Evolutionary conservation across 208 protist species (phyloP), one percentile per base, ranked within the genome.

Genomic region (Leptomonas seymouri): DNA sequence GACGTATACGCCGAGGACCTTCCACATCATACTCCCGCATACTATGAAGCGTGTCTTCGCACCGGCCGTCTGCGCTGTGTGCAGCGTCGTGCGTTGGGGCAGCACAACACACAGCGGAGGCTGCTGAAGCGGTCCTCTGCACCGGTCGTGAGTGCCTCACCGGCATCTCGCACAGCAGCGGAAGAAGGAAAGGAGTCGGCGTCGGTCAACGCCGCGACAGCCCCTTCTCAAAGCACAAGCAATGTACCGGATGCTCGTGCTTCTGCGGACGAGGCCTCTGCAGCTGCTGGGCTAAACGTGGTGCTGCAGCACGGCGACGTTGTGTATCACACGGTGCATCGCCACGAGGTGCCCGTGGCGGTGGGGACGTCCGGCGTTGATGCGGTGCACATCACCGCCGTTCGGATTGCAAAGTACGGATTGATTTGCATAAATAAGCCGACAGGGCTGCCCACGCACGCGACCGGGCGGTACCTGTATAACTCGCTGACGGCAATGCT

Each of bases 341-440:
- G 96, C 18, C 97, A 99, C 70, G 97, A 99, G 68, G 85, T 97
- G 8, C 95, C 96, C 0, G 86, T 98, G 0, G 54, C 66, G 7
- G 78, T 95, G 15, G 93, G 96, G 18, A 23, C 76, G 0, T 68
- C 65, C 20, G 90, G 87, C 23, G 61, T 82, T 1, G 90, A 89
- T 50, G 71, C 87, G 5, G 71, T 93, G 42, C 39, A 62, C 28
- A 53, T 93, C 28, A 67, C 82, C 5, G 76, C 80, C 0, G 87
- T 91, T 11, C 69, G 82, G 59, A 95, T 95, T 44, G 23, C 14
- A 5, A 42, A 15, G 8, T 91, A 89, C 74, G 91, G 91, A 15
- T 49, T 94, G 27, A 34, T 94, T 23, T 68, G 77, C 44, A 65
- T 96, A 12, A 62, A 83, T 51, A 96, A 96, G 74, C 90, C 93